These are phyloP conservation scores for Fusarium sterilihyphosum DNA, from an alignment of 2,329 filamentous ascomycete species.

Conservation along the genomic window DNA sequence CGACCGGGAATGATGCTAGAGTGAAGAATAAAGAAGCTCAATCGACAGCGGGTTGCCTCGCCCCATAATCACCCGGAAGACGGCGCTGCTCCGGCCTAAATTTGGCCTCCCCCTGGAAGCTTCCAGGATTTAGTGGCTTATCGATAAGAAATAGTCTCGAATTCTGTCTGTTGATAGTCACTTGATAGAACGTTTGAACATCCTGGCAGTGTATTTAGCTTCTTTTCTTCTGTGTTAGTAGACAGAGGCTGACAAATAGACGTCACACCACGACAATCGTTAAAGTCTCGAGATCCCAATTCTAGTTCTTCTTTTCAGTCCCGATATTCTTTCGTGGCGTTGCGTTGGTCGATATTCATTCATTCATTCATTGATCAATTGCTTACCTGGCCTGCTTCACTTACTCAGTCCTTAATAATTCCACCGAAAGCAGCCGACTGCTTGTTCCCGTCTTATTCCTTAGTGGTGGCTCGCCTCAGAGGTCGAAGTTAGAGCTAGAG, in stretches of 20 bases:
- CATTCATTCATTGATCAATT: neutral
- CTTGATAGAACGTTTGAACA: neutral
- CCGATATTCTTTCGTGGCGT: slow-evolving; percentile 1
- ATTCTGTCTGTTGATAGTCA: neutral
- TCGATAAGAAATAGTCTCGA: slow-evolving; percentile 11
- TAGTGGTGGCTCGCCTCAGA: neutral
- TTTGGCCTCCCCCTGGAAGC: neutral
- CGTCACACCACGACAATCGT: slow-evolving; percentile 32
- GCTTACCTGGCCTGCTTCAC: neutral
- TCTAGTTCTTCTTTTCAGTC: neutral
- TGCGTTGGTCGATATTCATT: neutral
- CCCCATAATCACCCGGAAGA: slow-evolving; percentile 20
- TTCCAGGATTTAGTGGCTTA: slow-evolving; percentile 5
- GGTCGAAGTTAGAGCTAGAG: neutral
- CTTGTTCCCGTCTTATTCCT: slow-evolving; percentile 10
- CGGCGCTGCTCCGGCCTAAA: slow-evolving; percentile 21
- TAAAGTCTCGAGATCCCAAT: slow-evolving; percentile 1
- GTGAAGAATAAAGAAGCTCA: neutral
- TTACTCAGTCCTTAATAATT: slow-evolving; percentile 1
- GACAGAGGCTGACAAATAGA: slow-evolving; percentile 38
- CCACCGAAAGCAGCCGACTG: slow-evolving; percentile 4
- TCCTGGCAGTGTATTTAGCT: neutral
- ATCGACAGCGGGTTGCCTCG: neutral
- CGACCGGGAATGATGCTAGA: neutral
- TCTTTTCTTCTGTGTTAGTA: neutral